A percentile compares a stretch with the other conserved stretches of the same genome.
Evolutionary conservation across 2,329 filamentous ascomycete species (phyloP).

Genomic region (Phaeophleospora eucalypticola): DNA sequence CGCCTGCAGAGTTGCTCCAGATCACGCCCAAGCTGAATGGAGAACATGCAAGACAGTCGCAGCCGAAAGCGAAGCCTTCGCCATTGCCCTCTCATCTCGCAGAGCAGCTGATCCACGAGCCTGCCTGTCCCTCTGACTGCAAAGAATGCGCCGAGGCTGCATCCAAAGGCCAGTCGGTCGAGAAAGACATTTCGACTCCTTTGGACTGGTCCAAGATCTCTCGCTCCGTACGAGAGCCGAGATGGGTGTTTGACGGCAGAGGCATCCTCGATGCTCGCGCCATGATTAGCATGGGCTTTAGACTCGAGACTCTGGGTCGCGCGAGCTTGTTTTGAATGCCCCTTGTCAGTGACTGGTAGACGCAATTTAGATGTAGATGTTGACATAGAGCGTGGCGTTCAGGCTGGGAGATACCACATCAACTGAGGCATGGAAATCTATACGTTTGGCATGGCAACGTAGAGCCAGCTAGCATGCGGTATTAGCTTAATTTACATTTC

Average conservation of each 20-base stretch:
- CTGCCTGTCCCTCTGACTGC: slow-evolving; percentile 12
- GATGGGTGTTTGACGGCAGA: slow-evolving; percentile 33
- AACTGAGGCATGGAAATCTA: too few species aligned
- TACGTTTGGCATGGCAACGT: too few species aligned
- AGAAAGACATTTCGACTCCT: slow-evolving; percentile 10
- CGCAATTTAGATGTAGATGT: background rate
- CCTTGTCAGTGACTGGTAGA: background rate
- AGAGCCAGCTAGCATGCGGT: too few species aligned
- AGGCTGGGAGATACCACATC: too few species aligned
- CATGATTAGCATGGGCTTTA: slow-evolving; percentile 30
- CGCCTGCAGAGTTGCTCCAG: background rate
- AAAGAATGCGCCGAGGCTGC: slow-evolving; percentile 7
- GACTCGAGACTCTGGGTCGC: slow-evolving; percentile 28
- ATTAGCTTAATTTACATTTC: too few species aligned
- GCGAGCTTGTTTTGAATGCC: slow-evolving; percentile 12
- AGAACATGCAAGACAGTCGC: background rate
- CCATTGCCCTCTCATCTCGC: slow-evolving; percentile 5
- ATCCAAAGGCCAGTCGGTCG: background rate
- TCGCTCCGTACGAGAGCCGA: slow-evolving; percentile 25
- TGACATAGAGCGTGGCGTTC: background rate
- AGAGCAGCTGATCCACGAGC: slow-evolving; percentile 11
- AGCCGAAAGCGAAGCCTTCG: slow-evolving; percentile 3
- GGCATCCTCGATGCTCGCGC: slow-evolving; percentile 26
- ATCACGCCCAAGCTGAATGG: slow-evolving; percentile 11
- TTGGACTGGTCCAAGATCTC: slow-evolving; percentile 28